phyloP scores from a whole-genome alignment of 2,329 filamentous ascomycete species.

The Pseudogymnoascus sp. region DNA sequence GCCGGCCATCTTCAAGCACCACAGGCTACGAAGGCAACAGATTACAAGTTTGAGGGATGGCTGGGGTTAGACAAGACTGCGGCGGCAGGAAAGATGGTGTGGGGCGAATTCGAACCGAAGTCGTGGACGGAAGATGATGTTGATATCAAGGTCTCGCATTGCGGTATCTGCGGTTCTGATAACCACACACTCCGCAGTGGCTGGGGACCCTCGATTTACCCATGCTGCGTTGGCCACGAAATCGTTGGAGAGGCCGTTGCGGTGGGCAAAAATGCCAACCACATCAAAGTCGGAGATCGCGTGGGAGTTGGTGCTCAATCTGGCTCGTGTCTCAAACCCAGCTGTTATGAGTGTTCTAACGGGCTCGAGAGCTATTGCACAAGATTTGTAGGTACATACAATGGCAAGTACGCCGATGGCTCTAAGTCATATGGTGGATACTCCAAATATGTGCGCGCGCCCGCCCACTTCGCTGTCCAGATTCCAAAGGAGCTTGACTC shows the following conservation, averaged over 20 bases:
- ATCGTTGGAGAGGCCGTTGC: constrained; percentile 40
- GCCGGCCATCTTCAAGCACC: background rate
- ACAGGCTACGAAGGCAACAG: background rate
- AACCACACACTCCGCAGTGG: constrained; percentile 23
- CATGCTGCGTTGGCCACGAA: constrained; percentile 42
- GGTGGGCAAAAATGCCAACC: constrained; percentile 35
- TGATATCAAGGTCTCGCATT: constrained; percentile 41
- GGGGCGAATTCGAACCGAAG: constrained; percentile 35
- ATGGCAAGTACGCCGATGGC: constrained; percentile 26
- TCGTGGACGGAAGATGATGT: constrained; percentile 38
- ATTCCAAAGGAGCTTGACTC: constrained; percentile 46
- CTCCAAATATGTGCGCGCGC: constrained; percentile 33
- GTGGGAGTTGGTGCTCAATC: constrained; percentile 47
- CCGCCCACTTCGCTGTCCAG: constrained; percentile 51
- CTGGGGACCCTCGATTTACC: constrained; percentile 32
- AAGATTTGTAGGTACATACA: constrained; percentile 38
- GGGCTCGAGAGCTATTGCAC: constrained; percentile 37
- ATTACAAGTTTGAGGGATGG: constrained; percentile 27
- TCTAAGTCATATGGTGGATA: constrained; percentile 44
- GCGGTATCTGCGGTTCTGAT: constrained; percentile 38
- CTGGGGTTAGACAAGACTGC: constrained; percentile 22
- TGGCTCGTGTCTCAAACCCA: constrained; percentile 33
- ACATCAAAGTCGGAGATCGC: constrained; percentile 45
- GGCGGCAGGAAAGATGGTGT: constrained; percentile 24
- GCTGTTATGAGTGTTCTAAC: constrained; percentile 44